Evolutionary conservation across 2,329 filamentous ascomycete species (phyloP), one percentile per base, ranked within the genome.

Genomic region (Phoma herbarum): DNA sequence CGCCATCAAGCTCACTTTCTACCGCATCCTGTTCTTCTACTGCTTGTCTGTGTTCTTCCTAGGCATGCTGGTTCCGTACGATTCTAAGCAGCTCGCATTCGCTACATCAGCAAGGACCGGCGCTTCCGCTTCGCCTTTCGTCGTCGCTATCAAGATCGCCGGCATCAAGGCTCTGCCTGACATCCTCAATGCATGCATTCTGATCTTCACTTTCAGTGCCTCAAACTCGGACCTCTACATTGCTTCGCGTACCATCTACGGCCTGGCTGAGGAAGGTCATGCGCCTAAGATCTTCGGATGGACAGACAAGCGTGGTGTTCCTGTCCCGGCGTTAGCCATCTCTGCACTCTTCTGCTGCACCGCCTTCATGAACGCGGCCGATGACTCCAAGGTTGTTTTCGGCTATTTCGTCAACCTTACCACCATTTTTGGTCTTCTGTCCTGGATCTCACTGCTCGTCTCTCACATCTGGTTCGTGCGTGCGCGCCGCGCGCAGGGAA

Each of bases 21-120:
- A 86, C 81, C 90, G 91, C 57, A 93, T 94, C 74, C 78, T 92
- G 65, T 81, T 93, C 80, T 94, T 94, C 82, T 94, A 94, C 81
- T 83, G 88, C 68, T 77, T 92, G 58, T 88, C 85, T 22, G 89
- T 93, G 33, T 83, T 94, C 51, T 83, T 93, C 50, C 81, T 94
- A 53, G 90, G 90, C 70, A 91, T 92, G 84, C 83, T 90, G 50
- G 88, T 94, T 4, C 89, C 90, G 1, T 93, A 90, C 81, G 79
- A 93, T 81, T 85, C 85, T 37, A 0, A 63, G 0, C 75, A 85
- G 0, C 86, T 92, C 5, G 77, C 80, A 22, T 88, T 88, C 63
- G 86, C 87, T 66, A 85, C 80, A 74, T 79, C 75, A 42, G 81
- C 79, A 22, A 65, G 50, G 3, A 63, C 70, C 9, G 53, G 55